Base-by-base conservation (phyloP, 1,284 basidiomycete genomes). In the Lignosus rhinocerotis region DNA sequence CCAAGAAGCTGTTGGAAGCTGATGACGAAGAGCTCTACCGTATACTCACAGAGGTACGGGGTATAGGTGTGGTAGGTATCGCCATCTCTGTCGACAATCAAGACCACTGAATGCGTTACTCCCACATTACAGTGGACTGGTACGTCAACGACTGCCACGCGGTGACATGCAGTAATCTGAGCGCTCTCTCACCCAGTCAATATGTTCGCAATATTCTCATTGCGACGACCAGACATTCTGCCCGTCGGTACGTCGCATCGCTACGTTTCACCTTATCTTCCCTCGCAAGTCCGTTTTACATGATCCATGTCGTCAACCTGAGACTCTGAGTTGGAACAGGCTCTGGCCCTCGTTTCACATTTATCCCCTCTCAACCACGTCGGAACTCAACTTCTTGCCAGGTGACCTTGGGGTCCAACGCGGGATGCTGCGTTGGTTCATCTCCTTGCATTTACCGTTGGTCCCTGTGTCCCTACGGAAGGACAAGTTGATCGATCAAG, bases 131-230 rank as follows among this genome's bases (percentile, higher is more conserved):
- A 76, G 75, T 77, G 73, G 75, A 77, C 75, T 25, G 75, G 75
- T 76, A 49, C 30, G 55, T 61, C 45, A n/a, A 30, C 8, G 14
- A 31, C 44, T 25, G 14, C 11, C 17, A 17, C 16, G 16, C 17
- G 25, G 1, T 39, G 30, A 16, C 25, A 11, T 47, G n/a, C 53
- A 41, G 25, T 34, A 39, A 19, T 21, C 51, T 51, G 32, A 57
- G 32, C 34, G 12, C 17, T 49, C 21, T 31, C 17, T 48, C 31
- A 25, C 39, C 14, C 72, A 79, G 90, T 93, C 14, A 86, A 94
- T 69, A 94, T 95, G 93, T 95, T 95, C 69, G 83, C 91, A 11
- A 92, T 96, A 59, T 95, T 95, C 73, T 90, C 91, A 1, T 78
- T 94, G 21, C 81, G 91, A 6, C 85, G 93, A 7, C 90, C 90